phyloP scores from a whole-genome alignment of 2,329 filamentous ascomycete species.

The Scedosporium minutisporum region DNA sequence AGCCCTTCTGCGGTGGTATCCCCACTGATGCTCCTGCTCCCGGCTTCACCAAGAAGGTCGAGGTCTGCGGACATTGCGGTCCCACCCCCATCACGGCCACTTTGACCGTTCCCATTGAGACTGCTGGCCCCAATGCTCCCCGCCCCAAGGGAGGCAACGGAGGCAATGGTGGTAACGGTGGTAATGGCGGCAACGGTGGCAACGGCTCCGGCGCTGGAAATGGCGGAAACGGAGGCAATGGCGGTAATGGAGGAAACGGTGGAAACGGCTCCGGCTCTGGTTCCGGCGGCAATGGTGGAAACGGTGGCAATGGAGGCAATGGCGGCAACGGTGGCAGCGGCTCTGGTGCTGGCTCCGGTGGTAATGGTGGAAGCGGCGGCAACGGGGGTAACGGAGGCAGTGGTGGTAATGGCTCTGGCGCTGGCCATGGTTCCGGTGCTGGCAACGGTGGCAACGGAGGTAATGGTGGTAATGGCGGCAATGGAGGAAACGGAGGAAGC shows the following conservation, averaged over 20 bases:
- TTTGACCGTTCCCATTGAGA: background rate
- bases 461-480: background rate
- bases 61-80: background rate
- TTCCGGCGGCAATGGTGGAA: background rate
- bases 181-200: background rate
- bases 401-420: background rate
- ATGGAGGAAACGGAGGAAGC: background rate
- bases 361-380: background rate
- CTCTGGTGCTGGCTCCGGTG: background rate
- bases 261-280: background rate
- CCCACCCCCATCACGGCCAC: background rate
- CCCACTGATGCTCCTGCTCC: constrained; percentile 6
- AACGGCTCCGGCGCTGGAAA: background rate
- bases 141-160: background rate
- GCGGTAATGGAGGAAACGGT: background rate
- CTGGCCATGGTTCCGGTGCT: background rate
- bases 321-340: background rate
- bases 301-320: background rate
- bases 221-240: background rate
- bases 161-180: background rate
- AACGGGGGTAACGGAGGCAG: background rate
- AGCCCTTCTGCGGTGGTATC: constrained; percentile 3
- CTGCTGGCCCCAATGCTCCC: background rate
- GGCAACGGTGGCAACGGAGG: background rate
- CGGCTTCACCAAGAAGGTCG: constrained; percentile 10